Evolutionary conservation across 2,329 filamentous ascomycete species (phyloP), one percentile per base, ranked within the genome.

Genomic region (Penicillium sumatraense): DNA sequence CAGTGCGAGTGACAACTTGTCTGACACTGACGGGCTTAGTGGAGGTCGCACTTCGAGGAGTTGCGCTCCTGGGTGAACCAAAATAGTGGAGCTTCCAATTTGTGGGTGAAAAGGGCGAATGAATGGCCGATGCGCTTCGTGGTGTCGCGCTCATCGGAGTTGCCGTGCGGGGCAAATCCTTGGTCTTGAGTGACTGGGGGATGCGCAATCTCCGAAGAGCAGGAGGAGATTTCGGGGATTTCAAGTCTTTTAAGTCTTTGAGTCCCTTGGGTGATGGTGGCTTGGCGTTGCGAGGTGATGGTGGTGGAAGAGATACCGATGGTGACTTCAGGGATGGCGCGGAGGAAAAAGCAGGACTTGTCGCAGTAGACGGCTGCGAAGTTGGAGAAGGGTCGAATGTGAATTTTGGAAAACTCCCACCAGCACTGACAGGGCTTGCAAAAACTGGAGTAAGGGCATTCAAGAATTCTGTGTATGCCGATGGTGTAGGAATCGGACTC

Each of bases 1-100:
- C 90, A 14, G 92, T 97, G 64, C 92, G 85, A n/a, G 93, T 97
- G 50, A 97, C 90, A 4, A 97, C 91, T 73, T 97, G 92, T 51
- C 91, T 83, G 55, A 97, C 91, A 69, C 83, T 86, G 51, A 88
- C 83, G 14, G 78, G 83, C 57, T 87, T 84, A 53, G 87, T 80
- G 65, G 47, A 53, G 6, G 31, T 35, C 13, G 31, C 31, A 35
- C 31, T 35, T 35, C 35, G n/a, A 20, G 56, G 51, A 3, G 81
- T 87, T 27, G 86, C 86, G 62, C 82, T 83, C 36, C 84, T 79
- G n/a, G 83, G 76, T 50, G 77, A 74, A 51, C 89, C 88, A 56
- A 84, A 81, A 65, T 86, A 87, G 49, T 85, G 77, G 5, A 86
- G 77, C 56, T 89, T 88, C 90, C 89, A 93, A 71, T 95, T 90